phyloP scores from a whole-genome alignment of 306 rosid genomes.

The Hippophae rhamnoides region DNA sequence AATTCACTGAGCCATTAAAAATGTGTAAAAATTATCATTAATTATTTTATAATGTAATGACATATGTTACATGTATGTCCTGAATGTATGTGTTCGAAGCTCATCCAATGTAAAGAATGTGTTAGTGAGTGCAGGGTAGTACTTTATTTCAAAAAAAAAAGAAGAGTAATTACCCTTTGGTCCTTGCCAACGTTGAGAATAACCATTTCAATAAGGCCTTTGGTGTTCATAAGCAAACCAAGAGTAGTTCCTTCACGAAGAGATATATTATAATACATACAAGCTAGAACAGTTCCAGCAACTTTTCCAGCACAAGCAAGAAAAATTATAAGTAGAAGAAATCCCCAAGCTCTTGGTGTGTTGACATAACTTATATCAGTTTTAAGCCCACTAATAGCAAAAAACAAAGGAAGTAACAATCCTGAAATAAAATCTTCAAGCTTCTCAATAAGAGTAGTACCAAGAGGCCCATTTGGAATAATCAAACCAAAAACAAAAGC shows the following conservation, averaged over 20 bases:
- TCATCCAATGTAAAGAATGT: no score
- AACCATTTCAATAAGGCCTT: conserved; percentile 83
- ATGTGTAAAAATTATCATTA: no score
- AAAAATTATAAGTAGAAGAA: conserved; percentile 39
- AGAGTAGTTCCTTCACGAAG: conserved; percentile 59
- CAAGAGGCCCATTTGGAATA: conserved; percentile 86
- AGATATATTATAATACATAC: conserved; percentile 50
- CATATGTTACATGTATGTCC: no score
- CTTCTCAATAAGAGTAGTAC: conserved; percentile 75
- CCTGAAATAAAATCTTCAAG: conserved; percentile 95
- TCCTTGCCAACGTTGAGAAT: conserved; percentile 85
- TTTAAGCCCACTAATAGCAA: conserved; percentile 78
- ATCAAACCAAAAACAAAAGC: conserved; percentile 82
- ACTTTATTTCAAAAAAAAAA: no score
- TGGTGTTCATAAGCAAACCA: conserved; percentile 89
- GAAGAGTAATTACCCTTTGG: conserved; percentile 39
- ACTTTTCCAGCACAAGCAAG: conserved; percentile 67
- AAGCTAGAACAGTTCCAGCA: conserved; percentile 51
- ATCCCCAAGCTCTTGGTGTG: conserved; percentile 38
- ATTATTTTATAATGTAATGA: no score
- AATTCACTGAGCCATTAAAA: no score
- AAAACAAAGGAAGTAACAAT: conserved; percentile 83
- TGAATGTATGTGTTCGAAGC: no score
- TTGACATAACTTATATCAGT: conserved; percentile 37
- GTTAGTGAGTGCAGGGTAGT: no score